Conservation (phyloP, 352 stramenopile species). For the Phytophthora kernoviae region DNA sequence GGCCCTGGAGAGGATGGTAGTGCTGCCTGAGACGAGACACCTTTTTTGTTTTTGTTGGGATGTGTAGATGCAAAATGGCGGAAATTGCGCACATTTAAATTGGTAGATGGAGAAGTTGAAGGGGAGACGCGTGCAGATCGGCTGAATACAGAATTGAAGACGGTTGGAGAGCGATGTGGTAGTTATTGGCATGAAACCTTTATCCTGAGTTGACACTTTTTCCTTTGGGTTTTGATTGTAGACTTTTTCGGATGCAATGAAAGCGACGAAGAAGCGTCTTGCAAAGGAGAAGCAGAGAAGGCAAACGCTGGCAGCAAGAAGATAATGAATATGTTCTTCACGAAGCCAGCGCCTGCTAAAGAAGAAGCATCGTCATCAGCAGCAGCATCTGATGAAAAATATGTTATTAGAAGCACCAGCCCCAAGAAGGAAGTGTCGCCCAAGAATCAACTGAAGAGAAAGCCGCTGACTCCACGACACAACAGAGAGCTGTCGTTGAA, state of each 20-base stretch:
- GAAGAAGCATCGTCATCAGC: constrained; percentile 2
- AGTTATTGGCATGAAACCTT: background rate
- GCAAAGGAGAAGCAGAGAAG: constrained; percentile 31
- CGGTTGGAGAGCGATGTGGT: constrained; percentile 21
- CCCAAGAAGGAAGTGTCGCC: constrained; percentile 10
- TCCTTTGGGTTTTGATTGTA: constrained; percentile 6
- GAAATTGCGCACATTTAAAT: constrained; percentile 74
- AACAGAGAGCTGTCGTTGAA: constrained; percentile 11
- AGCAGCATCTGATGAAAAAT: constrained; percentile 7
- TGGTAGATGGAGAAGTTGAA: constrained; percentile 65
- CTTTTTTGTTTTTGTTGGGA: constrained; percentile 3
- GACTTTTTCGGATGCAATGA: constrained; percentile 34
- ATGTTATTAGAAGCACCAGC: constrained; percentile 17
- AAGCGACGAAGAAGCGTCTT: constrained; percentile 31
- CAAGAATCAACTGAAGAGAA: constrained; percentile 15
- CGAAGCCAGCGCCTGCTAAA: background rate
- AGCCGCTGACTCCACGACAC: constrained; percentile 17
- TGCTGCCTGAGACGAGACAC: constrained; percentile 6
- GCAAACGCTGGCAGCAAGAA: constrained; percentile 27
- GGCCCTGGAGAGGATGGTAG: background rate
- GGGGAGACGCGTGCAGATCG: constrained; percentile 59
- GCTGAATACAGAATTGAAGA: constrained; percentile 60
- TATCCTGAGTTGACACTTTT: background rate
- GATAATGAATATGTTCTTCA: constrained; percentile 38
- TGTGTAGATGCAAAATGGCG: constrained; percentile 65